Conservation (phyloP, 75 land plant genomes). For the Selaginella moellendorffii region DNA sequence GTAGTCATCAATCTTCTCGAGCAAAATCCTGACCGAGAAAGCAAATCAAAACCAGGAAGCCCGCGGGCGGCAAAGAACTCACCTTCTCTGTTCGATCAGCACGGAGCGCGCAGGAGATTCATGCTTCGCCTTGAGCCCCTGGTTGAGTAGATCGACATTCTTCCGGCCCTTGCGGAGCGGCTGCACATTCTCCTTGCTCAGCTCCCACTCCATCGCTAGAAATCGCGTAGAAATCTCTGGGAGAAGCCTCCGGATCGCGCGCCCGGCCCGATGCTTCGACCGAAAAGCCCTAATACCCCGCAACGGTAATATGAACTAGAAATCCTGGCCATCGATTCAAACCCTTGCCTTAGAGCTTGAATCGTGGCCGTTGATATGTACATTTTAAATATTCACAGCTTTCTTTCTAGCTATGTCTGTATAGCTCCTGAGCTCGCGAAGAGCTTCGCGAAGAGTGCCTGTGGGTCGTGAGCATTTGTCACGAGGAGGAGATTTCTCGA, state of each 20-base stretch:
- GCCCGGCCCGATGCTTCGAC: background rate
- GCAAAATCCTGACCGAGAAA: slow-evolving; percentile 35
- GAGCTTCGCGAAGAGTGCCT: background rate
- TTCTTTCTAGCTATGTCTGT: background rate
- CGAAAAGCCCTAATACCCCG: background rate
- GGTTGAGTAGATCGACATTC: slow-evolving; percentile 50
- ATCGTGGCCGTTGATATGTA: background rate
- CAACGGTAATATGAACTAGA: background rate
- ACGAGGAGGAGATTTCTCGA: background rate
- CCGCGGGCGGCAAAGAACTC: background rate
- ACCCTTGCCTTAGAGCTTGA: background rate
- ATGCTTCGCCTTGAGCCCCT: slow-evolving; percentile 40
- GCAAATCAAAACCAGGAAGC: background rate
- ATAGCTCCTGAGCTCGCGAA: background rate
- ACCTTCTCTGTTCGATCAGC: slow-evolving; percentile 51
- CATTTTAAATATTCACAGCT: background rate
- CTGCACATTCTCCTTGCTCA: slow-evolving; percentile 85
- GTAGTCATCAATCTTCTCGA: slow-evolving; percentile 78
- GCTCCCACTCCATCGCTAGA: slow-evolving; percentile 94
- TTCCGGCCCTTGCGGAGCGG: slow-evolving; percentile 72
- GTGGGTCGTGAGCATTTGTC: too few species aligned
- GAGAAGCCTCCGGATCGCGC: background rate
- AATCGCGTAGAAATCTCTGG: background rate
- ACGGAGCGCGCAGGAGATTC: slow-evolving; percentile 18
- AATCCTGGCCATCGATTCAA: background rate